Conservation (phyloP, 495 filamentous ascomycete genomes). For the Penicillium pulvis region DNA sequence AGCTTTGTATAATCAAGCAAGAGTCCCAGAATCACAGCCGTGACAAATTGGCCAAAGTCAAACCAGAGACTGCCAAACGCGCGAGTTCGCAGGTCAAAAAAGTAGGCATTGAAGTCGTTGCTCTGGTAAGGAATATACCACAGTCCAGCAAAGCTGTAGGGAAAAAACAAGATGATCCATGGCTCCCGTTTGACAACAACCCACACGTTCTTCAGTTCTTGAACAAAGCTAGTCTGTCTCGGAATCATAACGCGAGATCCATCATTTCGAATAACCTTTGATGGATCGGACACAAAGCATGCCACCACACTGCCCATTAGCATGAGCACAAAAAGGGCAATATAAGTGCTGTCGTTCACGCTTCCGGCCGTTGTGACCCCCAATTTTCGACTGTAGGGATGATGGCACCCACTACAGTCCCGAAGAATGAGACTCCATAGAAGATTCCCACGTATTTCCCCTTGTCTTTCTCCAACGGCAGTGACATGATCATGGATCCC, state of each 20-base stretch:
- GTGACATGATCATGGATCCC: slow-evolving; percentile 19
- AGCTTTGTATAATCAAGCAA: slow-evolving; percentile 13
- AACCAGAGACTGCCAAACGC: slow-evolving; percentile 20
- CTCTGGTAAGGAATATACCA: slow-evolving; percentile 22
- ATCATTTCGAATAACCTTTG: slow-evolving; percentile 16
- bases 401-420: slow-evolving; percentile 20
- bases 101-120: slow-evolving; percentile 19
- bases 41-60: slow-evolving; percentile 20
- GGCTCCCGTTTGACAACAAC: slow-evolving; percentile 15
- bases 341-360: slow-evolving; percentile 21
- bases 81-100: slow-evolving; percentile 17
- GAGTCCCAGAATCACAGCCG: slow-evolving; percentile 16
- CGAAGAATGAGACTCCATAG: slow-evolving; percentile 20
- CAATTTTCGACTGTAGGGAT: slow-evolving; percentile 21
- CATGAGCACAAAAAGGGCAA: slow-evolving; percentile 21
- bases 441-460: slow-evolving; percentile 21
- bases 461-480: slow-evolving; percentile 20
- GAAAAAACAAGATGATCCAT: slow-evolving; percentile 17
- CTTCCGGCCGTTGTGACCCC: slow-evolving; percentile 17
- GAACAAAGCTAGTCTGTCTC: slow-evolving; percentile 15
- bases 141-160: slow-evolving; percentile 19
- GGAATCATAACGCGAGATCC: slow-evolving; percentile 18
- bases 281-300: slow-evolving; percentile 16
- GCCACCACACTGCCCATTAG: slow-evolving; percentile 18
- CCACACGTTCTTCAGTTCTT: slow-evolving; percentile 18